Evolutionary conservation across 1,284 basidiomycete species (phyloP), one percentile per base, ranked within the genome.

Genomic region (Macrocybe sp.): DNA sequence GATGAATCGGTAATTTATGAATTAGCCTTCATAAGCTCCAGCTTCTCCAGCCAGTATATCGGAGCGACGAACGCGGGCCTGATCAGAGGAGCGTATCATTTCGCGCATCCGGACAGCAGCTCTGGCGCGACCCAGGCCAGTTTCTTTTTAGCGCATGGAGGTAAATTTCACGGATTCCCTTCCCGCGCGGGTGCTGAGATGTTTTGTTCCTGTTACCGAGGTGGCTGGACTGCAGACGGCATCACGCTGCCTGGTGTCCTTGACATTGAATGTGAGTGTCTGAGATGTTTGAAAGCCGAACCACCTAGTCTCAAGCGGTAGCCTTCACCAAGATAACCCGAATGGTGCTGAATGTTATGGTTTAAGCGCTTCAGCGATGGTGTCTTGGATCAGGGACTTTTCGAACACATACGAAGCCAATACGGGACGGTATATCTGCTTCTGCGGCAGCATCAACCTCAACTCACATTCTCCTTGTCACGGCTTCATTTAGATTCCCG

Each of bases 201-300:
- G 1, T 46, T 33, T 46, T n/a, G 36, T 40, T 45, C 33, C 31
- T 14, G 41, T 31, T 22, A 4, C 4, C 4, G 22, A 74, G 73
- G 78, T 53, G 78, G 76, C 7, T 83, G 80, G 80, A 71, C 70
- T 34, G 62, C 61, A 7, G 80, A 83, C 58, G 80, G 76, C 2
- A 75, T 73, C 39, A 85, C 82, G 22, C 76, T 83, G 8, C 81
- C 83, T 16, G 82, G 82, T 10, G 77, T 75, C n/a, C 63, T 85
- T 8, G 82, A 85, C 53, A 75, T 85, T 46, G 81, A 84, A 56
- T 75, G 80, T 81, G 40, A 30, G 69, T 59, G 7, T 11, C 30
- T 32, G 2, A 9, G 22, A 10, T 10, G 22, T 16, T 8, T 6
- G 10, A 41, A n/a, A 7, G 22, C 10, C 16, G 12, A 41, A n/a